A percentile compares a stretch with the other conserved stretches of the same genome.
Evolutionary conservation across 441 rosid genomes (phyloP).

Genomic region (Populus trichocarpa): DNA sequence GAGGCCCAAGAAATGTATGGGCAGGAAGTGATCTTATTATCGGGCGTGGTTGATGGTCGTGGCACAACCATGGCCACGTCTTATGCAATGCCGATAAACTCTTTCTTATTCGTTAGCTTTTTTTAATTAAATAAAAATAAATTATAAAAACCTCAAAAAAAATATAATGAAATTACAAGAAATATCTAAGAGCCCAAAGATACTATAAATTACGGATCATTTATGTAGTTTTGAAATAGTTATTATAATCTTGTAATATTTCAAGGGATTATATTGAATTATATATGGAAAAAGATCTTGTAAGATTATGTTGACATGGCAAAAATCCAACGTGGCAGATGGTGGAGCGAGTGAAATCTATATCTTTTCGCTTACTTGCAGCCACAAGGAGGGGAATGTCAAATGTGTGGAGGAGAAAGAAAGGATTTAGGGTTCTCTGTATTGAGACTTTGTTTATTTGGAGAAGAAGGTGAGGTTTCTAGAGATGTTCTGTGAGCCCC

Average conservation of each 20-base stretch:
- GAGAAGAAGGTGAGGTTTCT: not conserved
- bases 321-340: not conserved
- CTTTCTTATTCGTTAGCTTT: not conserved
- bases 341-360: not conserved
- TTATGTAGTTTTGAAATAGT: too few species aligned
- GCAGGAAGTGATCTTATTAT: not conserved
- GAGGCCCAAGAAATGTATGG: constrained; percentile 9
- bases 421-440: constrained; percentile 10
- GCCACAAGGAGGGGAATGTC: not conserved
- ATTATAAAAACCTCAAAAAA: too few species aligned
- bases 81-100: not conserved
- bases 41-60: not conserved
- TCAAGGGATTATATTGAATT: not conserved
- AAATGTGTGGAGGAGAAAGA: constrained; percentile 7
- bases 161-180: too few species aligned
- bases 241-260: too few species aligned
- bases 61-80: constrained; percentile 8
- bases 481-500: not conserved
- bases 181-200: too few species aligned
- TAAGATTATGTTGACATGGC: not conserved
- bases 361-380: not conserved
- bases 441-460: not conserved
- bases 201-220: too few species aligned
- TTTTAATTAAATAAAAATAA: not conserved
- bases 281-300: not conserved